Percentiles rank a stretch among this genome's conserved stretches.
Evolutionary conservation across 257 asterid species (phyloP).

Genomic region (Solanum pimpinellifolium): DNA sequence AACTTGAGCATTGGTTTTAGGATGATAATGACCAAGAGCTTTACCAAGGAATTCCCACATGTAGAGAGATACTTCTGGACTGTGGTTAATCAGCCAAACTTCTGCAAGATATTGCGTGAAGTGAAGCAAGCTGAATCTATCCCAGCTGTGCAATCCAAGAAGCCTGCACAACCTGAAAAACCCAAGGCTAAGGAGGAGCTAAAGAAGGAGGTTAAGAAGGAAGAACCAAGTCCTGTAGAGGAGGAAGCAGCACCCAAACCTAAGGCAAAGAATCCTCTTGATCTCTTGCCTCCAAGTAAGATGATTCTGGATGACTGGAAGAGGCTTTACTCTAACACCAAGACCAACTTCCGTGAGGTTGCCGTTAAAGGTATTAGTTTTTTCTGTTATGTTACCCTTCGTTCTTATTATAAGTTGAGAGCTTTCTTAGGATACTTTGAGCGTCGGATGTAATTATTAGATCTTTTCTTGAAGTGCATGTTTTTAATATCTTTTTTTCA

Average conservation of each 20-base stretch:
- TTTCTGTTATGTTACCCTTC: neutral
- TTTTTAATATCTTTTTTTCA: neutral
- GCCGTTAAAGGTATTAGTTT: neutral
- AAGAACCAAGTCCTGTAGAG: neutral
- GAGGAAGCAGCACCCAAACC: neutral
- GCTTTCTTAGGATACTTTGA: neutral
- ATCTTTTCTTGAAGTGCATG: neutral
- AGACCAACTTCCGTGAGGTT: neutral
- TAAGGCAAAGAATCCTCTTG: neutral
- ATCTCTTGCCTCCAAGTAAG: neutral
- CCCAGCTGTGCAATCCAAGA: neutral
- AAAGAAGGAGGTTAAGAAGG: neutral
- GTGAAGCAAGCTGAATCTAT: neutral
- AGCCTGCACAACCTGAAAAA: neutral
- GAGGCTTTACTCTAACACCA: neutral
- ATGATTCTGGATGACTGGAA: neutral
- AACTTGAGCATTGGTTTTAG: neutral
- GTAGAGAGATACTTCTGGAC: neutral
- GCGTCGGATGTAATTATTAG: neutral
- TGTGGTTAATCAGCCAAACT: neutral
- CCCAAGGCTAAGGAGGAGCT: neutral
- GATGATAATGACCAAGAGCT: neutral
- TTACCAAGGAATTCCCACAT: neutral
- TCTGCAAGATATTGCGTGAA: neutral
- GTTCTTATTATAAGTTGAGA: neutral